Conservation (phyloP, 306 rosid species). For the Cicer judaicum region DNA sequence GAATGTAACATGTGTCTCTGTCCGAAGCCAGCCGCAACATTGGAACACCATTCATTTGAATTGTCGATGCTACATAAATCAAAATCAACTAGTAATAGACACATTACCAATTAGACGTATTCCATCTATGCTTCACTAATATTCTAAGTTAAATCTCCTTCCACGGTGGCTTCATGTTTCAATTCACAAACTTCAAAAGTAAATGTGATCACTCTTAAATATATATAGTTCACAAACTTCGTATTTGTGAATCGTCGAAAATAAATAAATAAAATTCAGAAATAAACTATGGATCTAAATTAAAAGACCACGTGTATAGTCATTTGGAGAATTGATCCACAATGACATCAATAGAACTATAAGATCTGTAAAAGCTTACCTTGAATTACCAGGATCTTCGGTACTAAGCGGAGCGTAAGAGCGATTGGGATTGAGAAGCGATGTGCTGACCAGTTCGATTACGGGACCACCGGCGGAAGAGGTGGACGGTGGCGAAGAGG, state of each 20-base stretch:
- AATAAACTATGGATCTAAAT: constrained; percentile 28
- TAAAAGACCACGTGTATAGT: neutral
- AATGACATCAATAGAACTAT: neutral
- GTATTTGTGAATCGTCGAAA: constrained; percentile 2
- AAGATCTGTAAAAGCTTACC: constrained; percentile 61
- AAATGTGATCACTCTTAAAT: constrained; percentile 6
- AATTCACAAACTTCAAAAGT: constrained; percentile 7
- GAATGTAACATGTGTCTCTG: no score
- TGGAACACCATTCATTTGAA: no score
- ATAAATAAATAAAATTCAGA: neutral
- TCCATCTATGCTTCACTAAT: neutral
- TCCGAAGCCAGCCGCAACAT: no score
- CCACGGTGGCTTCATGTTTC: constrained; percentile 21
- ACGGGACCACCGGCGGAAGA: constrained; percentile 69
- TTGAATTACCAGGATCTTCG: constrained; percentile 87
- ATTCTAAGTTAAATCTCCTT: neutral
- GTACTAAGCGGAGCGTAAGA: constrained; percentile 91
- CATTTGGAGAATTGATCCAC: constrained; percentile 37
- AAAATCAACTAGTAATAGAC: neutral
- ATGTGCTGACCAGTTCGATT: constrained; percentile 83
- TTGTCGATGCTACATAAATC: no score
- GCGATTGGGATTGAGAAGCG: constrained; percentile 80
- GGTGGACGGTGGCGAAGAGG: constrained; percentile 53
- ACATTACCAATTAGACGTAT: neutral
- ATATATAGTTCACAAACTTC: neutral